Base-by-base conservation (phyloP, 1,139 yeast species). In the Wickerhamomyces sp. region DNA sequence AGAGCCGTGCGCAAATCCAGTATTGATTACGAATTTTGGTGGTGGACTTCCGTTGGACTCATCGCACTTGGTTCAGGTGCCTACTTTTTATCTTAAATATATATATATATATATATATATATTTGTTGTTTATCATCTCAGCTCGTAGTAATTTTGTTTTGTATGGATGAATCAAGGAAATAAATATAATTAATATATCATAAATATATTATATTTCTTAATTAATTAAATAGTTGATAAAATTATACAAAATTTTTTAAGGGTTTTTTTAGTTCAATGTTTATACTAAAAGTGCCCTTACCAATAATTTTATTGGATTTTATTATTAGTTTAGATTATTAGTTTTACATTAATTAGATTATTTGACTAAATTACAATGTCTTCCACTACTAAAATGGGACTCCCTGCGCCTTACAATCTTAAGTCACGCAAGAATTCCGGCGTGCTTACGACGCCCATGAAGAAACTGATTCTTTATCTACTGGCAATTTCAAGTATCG, bases 1-100 rank as follows among this genome's bases (percentile, higher is more conserved):
- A 81, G 75, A 44, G 97, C 96, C 3, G 70, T 74, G 25, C 72
- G 71, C 49, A 70, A 66, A 36, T 56, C 63, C 25, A 51, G 61
- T 15, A 57, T 67, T 42, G 72, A 76, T 38, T 72, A 67, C 52
- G 78, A 78, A 46, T 58, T 63, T 26, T 63, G 74, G 60, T 75
- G 80, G 79, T 75, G 54, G 54, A 28, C 28, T 20, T 46, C 56
- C 5, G 43, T 51, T 18, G 55, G 52, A 1, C 19, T 49, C 27
- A 40, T 54, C 19, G 47, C 52, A 12, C 33, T 37, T 14, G 58
- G 58, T 15, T 46, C 54, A 7, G 35, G 43, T 3, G 36, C 42
- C 21, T 53, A 51, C 42, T 45, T 51, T 39, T 41, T 46, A 9
- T 30, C 21, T 20, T 30, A 17, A 30, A 18, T n/a, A n/a, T n/a